Evolutionary conservation across 306 rosid species (phyloP).

Genomic region (Crataegus laevigata): DNA sequence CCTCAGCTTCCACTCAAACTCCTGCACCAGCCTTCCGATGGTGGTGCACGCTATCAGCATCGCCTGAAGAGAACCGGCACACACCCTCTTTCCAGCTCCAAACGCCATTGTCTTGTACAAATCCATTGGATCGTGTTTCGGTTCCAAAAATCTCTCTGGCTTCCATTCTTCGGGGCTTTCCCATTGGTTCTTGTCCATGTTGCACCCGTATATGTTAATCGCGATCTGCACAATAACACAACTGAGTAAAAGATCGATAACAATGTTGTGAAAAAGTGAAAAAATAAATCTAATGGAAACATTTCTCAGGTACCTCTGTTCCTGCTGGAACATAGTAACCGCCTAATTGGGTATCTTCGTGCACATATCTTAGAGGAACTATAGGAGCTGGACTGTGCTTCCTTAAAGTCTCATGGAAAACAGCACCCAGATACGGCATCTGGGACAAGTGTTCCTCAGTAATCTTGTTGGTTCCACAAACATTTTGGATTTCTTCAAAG

Average conservation of each 20-base stretch:
- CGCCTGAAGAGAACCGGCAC: slow-evolving; percentile 86
- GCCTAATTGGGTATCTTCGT: slow-evolving; percentile 76
- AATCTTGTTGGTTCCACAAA: slow-evolving; percentile 50
- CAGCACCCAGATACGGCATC: slow-evolving; percentile 62
- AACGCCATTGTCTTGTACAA: slow-evolving; percentile 88
- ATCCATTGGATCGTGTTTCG: slow-evolving; percentile 52
- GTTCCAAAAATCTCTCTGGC: slow-evolving; percentile 81
- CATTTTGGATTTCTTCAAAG: slow-evolving; percentile 35
- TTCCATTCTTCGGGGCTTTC: slow-evolving; percentile 64
- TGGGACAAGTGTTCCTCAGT: slow-evolving; percentile 54
- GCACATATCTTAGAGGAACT: slow-evolving; percentile 62
- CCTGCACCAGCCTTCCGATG: slow-evolving; percentile 71
- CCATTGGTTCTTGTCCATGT: slow-evolving; percentile 74
- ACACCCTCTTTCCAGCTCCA: slow-evolving; percentile 94
- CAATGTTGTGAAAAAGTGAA: background rate
- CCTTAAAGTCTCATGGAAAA: slow-evolving; percentile 89
- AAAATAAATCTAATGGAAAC: background rate
- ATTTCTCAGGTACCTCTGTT: slow-evolving; percentile 44
- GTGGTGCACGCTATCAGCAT: slow-evolving; percentile 46
- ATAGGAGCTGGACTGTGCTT: slow-evolving; percentile 67
- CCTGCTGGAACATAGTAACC: slow-evolving; percentile 83
- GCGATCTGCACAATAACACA: slow-evolving; percentile 47
- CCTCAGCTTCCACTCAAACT: slow-evolving; percentile 65
- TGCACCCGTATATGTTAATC: slow-evolving; percentile 81
- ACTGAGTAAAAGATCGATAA: background rate